These are phyloP conservation scores for Colletotrichum theobromicola DNA, from an alignment of 2,329 filamentous ascomycete species.

Conservation along the genomic window DNA sequence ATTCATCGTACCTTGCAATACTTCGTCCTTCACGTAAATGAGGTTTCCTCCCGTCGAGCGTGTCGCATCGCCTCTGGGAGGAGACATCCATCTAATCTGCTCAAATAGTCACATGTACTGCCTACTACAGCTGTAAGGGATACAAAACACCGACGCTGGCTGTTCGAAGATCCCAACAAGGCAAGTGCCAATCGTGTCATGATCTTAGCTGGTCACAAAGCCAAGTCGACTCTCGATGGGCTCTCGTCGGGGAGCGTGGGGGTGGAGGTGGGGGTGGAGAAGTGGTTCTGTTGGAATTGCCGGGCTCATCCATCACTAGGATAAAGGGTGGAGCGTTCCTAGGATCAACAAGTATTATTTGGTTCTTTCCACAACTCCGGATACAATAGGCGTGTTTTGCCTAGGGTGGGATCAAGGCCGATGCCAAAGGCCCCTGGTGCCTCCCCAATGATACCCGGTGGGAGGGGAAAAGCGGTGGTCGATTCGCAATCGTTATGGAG, in stretches of 20 bases:
- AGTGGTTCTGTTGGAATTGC: neutral
- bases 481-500: neutral
- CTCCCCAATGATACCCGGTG: neutral
- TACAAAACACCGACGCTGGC: neutral
- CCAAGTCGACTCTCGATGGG: neutral
- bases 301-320: neutral
- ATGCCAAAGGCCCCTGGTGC: neutral
- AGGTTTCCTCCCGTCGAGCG: neutral
- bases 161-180: neutral
- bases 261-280: neutral
- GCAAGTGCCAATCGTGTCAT: neutral
- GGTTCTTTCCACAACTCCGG: rapidly evolving
- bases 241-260: neutral
- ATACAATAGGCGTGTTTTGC: neutral
- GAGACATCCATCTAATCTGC: neutral
- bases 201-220: neutral
- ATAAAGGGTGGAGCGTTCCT: neutral
- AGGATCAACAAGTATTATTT: neutral
- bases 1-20: rapidly evolving
- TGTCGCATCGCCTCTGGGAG: neutral
- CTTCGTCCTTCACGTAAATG: rapidly evolving
- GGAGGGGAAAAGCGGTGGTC: neutral
- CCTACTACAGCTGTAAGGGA: neutral
- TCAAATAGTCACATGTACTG: rapidly evolving
- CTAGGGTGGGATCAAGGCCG: neutral